These are phyloP conservation scores for Mycena epipterygia DNA, from an alignment of 768 basidiomycete species.

Conservation along the genomic window DNA sequence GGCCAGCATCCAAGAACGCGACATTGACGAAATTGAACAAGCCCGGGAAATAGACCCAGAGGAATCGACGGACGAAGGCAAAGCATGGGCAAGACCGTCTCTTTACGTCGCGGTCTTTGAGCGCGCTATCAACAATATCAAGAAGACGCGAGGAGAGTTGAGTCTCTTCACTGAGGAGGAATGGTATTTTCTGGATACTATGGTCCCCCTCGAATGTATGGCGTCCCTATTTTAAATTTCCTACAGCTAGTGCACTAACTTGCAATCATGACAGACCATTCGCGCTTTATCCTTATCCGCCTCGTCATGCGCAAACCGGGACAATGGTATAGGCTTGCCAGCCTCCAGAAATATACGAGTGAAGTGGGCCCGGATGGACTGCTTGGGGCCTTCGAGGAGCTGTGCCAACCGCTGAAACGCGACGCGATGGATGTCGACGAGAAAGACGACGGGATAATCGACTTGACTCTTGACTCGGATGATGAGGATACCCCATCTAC, in stretches of 20 bases:
- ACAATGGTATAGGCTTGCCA: constrained; percentile 51
- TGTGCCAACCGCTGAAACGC: constrained; percentile 33
- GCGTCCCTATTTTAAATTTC: not conserved
- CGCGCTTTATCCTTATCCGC: constrained; percentile 62
- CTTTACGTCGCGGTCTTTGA: constrained; percentile 28
- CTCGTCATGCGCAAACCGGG: constrained; percentile 58
- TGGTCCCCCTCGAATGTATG: constrained; percentile 14
- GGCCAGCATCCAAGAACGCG: not conserved
- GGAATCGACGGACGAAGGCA: not conserved
- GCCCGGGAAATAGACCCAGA: not conserved
- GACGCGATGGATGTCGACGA: constrained; percentile 17
- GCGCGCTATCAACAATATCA: constrained; percentile 26
- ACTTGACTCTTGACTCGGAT: constrained; percentile 50
- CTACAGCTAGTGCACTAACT: too few relatives aligned
- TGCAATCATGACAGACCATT: constrained; percentile 47
- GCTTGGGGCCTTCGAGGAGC: constrained; percentile 47
- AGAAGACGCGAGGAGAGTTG: not conserved
- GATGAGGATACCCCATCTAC: constrained; percentile 21
- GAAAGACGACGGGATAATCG: constrained; percentile 38
- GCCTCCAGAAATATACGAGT: constrained; percentile 27
- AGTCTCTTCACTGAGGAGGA: constrained; percentile 23
- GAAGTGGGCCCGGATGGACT: constrained; percentile 49
- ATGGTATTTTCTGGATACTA: constrained; percentile 1
- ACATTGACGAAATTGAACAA: constrained; percentile 7
- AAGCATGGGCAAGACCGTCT: not conserved